phyloP scores from a whole-genome alignment of 2,329 filamentous ascomycete genomes.

The Tolypocladium sp. region DNA sequence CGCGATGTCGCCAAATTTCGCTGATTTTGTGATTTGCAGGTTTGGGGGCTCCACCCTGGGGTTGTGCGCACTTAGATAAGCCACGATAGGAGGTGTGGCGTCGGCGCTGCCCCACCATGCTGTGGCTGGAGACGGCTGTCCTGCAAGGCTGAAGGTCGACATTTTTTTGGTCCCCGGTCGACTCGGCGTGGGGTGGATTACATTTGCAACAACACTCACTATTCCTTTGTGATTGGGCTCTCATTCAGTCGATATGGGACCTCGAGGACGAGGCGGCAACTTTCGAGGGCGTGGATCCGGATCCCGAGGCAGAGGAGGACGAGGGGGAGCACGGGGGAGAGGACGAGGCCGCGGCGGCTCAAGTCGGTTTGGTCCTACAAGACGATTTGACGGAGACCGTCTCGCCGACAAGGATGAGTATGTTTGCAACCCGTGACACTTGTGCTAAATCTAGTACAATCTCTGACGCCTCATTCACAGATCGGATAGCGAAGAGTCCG shows the following conservation, averaged over 20 bases:
- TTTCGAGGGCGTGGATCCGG: constrained; percentile 23
- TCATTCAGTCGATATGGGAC: constrained; percentile 20
- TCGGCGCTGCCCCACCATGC: constrained; percentile 15
- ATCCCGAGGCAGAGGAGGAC: constrained; percentile 12
- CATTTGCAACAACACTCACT: not conserved
- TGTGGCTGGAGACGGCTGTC: constrained; percentile 22
- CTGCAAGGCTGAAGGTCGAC: constrained; percentile 20
- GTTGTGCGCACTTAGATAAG: constrained; percentile 50
- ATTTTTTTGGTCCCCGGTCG: constrained; percentile 5
- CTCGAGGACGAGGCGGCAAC: constrained; percentile 23
- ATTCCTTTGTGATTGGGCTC: not conserved
- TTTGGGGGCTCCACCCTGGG: constrained; percentile 31
- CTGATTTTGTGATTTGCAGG: constrained; percentile 33
- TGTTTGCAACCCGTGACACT: constrained; percentile 4
- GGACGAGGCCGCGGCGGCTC: constrained; percentile 20
- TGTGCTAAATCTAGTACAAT: too few relatives aligned
- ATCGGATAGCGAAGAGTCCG: constrained; percentile 13
- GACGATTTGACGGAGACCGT: constrained; percentile 25
- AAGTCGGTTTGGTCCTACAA: constrained; percentile 25
- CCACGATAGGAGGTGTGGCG: constrained; percentile 27
- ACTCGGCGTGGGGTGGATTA: not conserved
- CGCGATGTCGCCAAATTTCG: constrained; percentile 28
- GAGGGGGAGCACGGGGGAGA: constrained; percentile 11
- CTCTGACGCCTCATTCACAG: not conserved
- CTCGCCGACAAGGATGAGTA: constrained; percentile 27